Evolutionary conservation across 768 basidiomycete genomes (phyloP).

Genomic region (Coprinopsis marcescibilis): DNA sequence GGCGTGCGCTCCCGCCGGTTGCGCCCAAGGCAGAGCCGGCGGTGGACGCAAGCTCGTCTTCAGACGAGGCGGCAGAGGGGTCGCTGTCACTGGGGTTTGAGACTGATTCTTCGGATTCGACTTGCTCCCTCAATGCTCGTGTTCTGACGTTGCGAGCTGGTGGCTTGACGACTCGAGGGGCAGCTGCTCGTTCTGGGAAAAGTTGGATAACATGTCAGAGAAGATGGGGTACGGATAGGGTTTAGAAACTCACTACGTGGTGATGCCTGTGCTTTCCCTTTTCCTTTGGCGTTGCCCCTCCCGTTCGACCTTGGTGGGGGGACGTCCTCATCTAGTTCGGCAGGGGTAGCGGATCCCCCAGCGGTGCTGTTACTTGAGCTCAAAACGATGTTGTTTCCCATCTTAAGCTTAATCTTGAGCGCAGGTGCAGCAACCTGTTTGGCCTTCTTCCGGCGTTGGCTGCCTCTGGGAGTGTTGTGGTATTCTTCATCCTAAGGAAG

Average conservation of each 20-base stretch:
- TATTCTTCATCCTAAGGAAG: too few species aligned
- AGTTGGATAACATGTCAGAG: too few species aligned
- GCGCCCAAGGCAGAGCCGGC: too few species aligned
- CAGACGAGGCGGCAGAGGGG: not conserved
- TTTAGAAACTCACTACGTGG: too few species aligned
- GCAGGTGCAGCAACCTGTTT: slow-evolving; percentile 35
- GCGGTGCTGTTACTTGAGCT: slow-evolving; percentile 22
- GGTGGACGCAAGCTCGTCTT: not conserved
- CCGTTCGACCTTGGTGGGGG: slow-evolving; percentile 10
- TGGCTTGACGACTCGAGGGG: too few species aligned
- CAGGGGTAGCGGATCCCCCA: slow-evolving; percentile 19
- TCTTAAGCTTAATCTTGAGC: slow-evolving; percentile 58
- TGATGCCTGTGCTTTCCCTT: slow-evolving; percentile 29
- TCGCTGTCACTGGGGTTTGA: too few species aligned
- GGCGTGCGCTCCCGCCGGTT: slow-evolving; percentile 22
- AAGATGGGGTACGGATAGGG: too few species aligned
- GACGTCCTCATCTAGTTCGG: slow-evolving; percentile 5
- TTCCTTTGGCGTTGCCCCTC: slow-evolving; percentile 30
- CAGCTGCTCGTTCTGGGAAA: too few species aligned
- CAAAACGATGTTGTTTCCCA: slow-evolving; percentile 35
- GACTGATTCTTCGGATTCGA: too few species aligned
- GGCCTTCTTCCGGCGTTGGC: slow-evolving; percentile 18
- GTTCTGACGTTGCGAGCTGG: too few species aligned
- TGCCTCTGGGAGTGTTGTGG: too few species aligned
- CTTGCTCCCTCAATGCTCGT: too few species aligned